phyloP scores from a whole-genome alignment of 495 filamentous ascomycete species.

The Aspergillus avenaceus region DNA sequence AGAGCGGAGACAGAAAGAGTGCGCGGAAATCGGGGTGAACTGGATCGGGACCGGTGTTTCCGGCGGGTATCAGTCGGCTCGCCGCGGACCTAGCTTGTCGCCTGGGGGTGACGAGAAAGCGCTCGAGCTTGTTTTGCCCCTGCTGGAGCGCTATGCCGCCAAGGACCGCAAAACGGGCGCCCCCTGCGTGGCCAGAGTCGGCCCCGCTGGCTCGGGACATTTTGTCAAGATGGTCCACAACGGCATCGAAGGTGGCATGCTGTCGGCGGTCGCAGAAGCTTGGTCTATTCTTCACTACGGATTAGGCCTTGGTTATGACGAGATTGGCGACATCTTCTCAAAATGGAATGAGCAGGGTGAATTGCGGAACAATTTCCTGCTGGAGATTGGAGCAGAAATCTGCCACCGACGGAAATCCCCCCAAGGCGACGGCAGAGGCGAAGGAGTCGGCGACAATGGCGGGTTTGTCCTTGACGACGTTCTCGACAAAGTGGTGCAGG shows the following conservation, averaged over 20 bases:
- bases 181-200: constrained; percentile 60
- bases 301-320: constrained; percentile 56
- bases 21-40: constrained; percentile 49
- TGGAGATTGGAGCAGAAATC: constrained; percentile 62
- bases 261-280: constrained; percentile 56
- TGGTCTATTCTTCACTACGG: constrained; percentile 62
- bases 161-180: constrained; percentile 52
- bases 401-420: constrained; percentile 41
- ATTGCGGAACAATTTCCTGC: constrained; percentile 56
- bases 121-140: constrained; percentile 57
- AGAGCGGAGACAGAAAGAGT: constrained; percentile 56
- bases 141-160: constrained; percentile 57
- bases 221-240: constrained; percentile 81
- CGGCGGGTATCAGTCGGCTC: constrained; percentile 66
- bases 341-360: constrained; percentile 58
- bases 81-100: constrained; percentile 60
- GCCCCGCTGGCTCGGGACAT: constrained; percentile 62
- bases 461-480: constrained; percentile 59
- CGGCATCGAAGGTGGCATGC: constrained; percentile 72
- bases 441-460: constrained; percentile 25
- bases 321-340: constrained; percentile 57
- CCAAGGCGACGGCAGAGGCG: constrained; percentile 39
- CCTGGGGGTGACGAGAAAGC: constrained; percentile 58
- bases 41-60: constrained; percentile 69
- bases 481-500: constrained; percentile 74